Percentiles rank a stretch among this genome's conserved stretches.
These are phyloP conservation scores for Fagopyrum tataricum DNA, from an alignment of 148 eudicot species.

Conservation along the genomic window DNA sequence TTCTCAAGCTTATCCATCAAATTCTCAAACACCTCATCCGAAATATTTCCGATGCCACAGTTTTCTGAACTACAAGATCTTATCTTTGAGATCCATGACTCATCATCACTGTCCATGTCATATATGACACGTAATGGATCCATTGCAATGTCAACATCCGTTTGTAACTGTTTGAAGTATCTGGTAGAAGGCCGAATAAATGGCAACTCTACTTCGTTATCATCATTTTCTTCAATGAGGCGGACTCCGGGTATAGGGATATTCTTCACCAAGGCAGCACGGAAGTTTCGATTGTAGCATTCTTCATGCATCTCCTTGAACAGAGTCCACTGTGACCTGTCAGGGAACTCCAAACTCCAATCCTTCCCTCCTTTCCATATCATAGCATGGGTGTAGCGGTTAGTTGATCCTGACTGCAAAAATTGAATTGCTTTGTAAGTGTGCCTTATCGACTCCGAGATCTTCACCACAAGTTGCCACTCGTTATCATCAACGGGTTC, in stretches of 20 bases:
- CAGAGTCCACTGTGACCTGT: constrained; percentile 73
- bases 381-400: constrained; percentile 95
- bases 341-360: constrained; percentile 84
- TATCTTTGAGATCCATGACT: constrained; percentile 49
- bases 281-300: constrained; percentile 75
- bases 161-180: constrained; percentile 64
- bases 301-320: constrained; percentile 97
- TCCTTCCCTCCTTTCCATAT: constrained; percentile 98
- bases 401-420: constrained; percentile 74
- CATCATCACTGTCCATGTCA: constrained; percentile 99
- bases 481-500: constrained; percentile 67
- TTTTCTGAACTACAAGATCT: constrained; percentile 17
- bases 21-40: constrained; percentile 74
- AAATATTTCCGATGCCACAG: constrained; percentile 32
- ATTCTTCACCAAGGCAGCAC: constrained; percentile 91
- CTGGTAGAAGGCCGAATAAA: constrained; percentile 43
- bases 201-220: constrained; percentile 37
- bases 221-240: constrained; percentile 59
- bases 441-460: constrained; percentile 53
- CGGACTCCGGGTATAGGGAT: constrained; percentile 96
- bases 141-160: constrained; percentile 80
- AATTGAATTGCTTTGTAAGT: constrained; percentile 67
- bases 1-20: constrained; percentile 80
- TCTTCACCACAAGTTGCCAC: constrained; percentile 73
- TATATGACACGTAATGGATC: constrained; percentile 61